phyloP scores from a whole-genome alignment of 192 early-diverging fungal species.

The Mortierella hygrophila region DNA sequence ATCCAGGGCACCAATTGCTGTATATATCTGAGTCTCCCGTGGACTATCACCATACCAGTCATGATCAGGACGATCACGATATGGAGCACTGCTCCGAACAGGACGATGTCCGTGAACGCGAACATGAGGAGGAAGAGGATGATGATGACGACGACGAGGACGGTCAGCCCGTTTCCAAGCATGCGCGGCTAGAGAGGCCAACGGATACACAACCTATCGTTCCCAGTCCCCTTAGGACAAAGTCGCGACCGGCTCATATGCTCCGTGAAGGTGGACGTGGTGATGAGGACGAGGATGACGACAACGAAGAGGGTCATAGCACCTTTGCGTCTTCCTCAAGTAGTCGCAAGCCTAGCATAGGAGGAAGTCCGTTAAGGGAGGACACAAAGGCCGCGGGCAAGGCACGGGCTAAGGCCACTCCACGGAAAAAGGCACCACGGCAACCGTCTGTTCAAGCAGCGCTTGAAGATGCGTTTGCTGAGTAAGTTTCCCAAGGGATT shows the following conservation, averaged over 20 bases:
- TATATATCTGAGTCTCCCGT: conserved; percentile 15
- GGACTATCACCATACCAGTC: conserved; percentile 9
- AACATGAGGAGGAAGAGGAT: conserved; percentile 38
- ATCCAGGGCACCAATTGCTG: neutral
- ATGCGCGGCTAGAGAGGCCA: neutral
- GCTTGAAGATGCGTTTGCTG: conserved; percentile 12
- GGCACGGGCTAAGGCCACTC: neutral
- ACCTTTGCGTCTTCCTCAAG: conserved; percentile 9
- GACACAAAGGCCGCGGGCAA: neutral
- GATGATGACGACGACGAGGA: conserved; percentile 51
- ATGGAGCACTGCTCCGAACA: conserved; percentile 56
- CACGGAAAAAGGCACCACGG: neutral
- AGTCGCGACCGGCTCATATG: neutral
- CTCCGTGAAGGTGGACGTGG: neutral
- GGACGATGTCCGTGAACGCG: conserved; percentile 48
- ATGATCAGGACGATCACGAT: conserved; percentile 38
- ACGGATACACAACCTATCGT: neutral
- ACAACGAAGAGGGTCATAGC: neutral
- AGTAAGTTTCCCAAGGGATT: conserved; percentile 11
- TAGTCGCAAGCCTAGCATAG: conserved; percentile 22
- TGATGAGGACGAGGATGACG: conserved; percentile 1
- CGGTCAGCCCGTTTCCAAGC: neutral
- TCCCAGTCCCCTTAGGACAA: neutral
- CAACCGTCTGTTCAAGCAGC: conserved; percentile 7
- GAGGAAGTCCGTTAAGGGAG: conserved; percentile 24